These are phyloP conservation scores for Rhizomucor miehei DNA, from an alignment of 371 early-diverging fungal genomes.

Conservation along the genomic window DNA sequence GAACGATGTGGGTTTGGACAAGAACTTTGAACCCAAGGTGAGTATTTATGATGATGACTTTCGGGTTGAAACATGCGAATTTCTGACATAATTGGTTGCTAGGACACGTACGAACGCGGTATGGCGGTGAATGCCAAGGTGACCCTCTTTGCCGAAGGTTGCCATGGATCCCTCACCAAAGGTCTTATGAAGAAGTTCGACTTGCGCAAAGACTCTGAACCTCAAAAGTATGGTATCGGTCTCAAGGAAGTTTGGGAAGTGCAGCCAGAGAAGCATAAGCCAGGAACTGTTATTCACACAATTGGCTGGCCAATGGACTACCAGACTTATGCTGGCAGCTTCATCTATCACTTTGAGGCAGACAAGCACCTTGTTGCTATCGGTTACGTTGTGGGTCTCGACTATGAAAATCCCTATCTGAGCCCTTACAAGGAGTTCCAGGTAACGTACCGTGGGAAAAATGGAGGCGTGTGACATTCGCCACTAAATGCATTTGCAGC, in stretches of 20 bases:
- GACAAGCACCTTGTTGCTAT: conserved; percentile 80
- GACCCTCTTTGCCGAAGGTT: conserved; percentile 97
- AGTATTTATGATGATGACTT: conserved; percentile 1
- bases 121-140: conserved; percentile 95
- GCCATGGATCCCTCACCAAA: conserved; percentile 96
- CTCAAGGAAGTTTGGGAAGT: conserved; percentile 99
- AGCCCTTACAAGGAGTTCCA: conserved; percentile 97
- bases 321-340: conserved; percentile 92
- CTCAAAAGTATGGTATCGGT: conserved; percentile 93
- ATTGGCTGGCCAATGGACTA: conserved; percentile 93
- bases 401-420: conserved; percentile 93
- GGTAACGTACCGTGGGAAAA: conserved; percentile 27
- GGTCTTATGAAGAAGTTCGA: conserved; percentile 82
- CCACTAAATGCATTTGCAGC: conserved; percentile 31
- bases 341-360: conserved; percentile 91
- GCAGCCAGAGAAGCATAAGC: conserved; percentile 79
- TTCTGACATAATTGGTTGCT: not conserved
- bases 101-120: conserved; percentile 90
- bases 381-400: conserved; percentile 92
- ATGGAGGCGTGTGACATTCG: conserved; percentile 1
- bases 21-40: conserved; percentile 84
- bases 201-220: conserved; percentile 79
- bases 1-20: conserved; percentile 94
- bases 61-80: too few species aligned
- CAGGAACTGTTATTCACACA: conserved; percentile 87